phyloP scores from a whole-genome alignment of 345 rosid genomes.

The Eucalyptus lansdowneana region DNA sequence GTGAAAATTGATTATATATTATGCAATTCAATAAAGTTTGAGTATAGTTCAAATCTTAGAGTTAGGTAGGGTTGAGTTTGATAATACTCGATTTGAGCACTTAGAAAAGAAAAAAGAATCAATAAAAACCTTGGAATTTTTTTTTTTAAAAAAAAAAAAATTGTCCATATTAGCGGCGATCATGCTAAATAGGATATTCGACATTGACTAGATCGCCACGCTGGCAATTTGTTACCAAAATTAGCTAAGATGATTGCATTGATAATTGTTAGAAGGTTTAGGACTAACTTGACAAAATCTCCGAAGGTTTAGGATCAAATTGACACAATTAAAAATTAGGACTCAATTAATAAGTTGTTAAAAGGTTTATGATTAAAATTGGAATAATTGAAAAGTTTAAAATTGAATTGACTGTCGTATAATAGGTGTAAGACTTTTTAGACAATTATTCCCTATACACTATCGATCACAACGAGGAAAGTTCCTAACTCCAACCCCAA shows the following conservation, averaged over 20 bases:
- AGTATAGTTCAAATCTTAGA: background rate
- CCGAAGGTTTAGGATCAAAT: background rate
- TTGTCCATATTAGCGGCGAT: background rate
- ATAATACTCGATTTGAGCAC: too few relatives aligned
- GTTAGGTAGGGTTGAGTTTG: background rate
- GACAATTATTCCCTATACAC: background rate
- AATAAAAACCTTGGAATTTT: too few relatives aligned
- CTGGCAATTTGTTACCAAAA: background rate
- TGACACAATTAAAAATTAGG: background rate
- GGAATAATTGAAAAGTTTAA: too few relatives aligned
- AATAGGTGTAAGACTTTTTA: too few relatives aligned
- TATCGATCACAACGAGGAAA: background rate
- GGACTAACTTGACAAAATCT: too few relatives aligned
- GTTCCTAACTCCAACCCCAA: background rate
- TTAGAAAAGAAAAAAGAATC: too few relatives aligned
- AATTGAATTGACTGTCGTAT: too few relatives aligned
- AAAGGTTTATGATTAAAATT: background rate
- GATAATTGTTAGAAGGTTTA: background rate
- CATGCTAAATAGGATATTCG: background rate
- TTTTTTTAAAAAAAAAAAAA: too few relatives aligned
- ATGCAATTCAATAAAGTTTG: background rate
- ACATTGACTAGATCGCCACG: rapidly evolving
- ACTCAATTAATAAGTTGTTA: too few relatives aligned
- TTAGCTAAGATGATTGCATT: background rate
- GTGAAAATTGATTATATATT: background rate